Base-by-base conservation (phyloP, 306 rosid species). In the Medicago lupulina region DNA sequence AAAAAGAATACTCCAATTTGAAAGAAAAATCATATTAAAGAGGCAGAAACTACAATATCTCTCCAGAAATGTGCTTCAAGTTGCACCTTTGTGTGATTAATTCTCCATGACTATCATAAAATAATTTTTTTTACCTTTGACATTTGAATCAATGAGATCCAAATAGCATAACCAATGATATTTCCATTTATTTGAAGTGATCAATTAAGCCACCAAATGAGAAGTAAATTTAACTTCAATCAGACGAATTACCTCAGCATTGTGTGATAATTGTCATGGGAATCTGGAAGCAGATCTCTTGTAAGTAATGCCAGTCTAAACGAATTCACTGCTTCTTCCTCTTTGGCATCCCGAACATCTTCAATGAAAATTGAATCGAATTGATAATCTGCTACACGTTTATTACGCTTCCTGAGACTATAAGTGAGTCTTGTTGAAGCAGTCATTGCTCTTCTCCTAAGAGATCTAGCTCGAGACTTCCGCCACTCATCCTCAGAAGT, bases 331-430 rank as follows among this genome's bases (percentile, higher is more conserved):
- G 93, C 89, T 82, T 85, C 82, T 76, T 90, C 99, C 90, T 95
- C 99, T 59, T 83, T 84, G 6, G 99, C 89, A 65, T 95, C 99
- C 16, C 99, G 88, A n/a, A 92, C 87, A 76, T 95, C 97, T 79
- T 92, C 87, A n/a, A 89, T 86, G 71, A 89, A 82, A 77, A 95
- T 75, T 57, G 86, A 82, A 10, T 90, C 69, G 70, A 78, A 85
- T n/a, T 85, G 89, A 77, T 88, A 90, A 86, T 95, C 84, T 1
- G 93, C 86, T 9, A 90, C 93, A 21, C 92, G 89, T 10, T 83
- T 90, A 58, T 86, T 85, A 41, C 94, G 89, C 83, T 81, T 95
- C 76, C 85, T 84, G n/a, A 92, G 89, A 75, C 84, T 81, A 67
- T 80, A 68, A 71, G 87, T 83, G 25, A 92, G 84, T 66, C 78